Conservation (phyloP, 371 early-diverging fungal genomes). For the Saksenaea oblongispora region DNA sequence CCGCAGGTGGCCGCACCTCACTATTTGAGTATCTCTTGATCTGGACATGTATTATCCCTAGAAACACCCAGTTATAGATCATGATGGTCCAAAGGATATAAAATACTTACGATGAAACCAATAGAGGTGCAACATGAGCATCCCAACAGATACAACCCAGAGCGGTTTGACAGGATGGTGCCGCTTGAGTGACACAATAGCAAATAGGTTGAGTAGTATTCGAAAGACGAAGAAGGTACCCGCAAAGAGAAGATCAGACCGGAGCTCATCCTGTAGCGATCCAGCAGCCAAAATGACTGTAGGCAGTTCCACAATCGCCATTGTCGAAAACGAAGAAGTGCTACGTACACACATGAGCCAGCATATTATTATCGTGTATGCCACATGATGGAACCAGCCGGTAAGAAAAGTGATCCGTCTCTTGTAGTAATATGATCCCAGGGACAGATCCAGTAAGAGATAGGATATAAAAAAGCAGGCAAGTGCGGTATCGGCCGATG, state of each 20-base stretch:
- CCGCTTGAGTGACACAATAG: constrained; percentile 27
- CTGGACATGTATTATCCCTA: background rate
- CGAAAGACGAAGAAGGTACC: constrained; percentile 32
- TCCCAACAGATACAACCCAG: constrained; percentile 24
- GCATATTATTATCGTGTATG: constrained; percentile 27
- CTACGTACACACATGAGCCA: constrained; percentile 20
- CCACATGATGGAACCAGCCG: constrained; percentile 51
- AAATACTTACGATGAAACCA: constrained; percentile 38
- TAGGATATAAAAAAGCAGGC: constrained; percentile 38
- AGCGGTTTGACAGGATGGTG: constrained; percentile 25
- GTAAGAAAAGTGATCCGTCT: constrained; percentile 43
- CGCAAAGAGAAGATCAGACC: constrained; percentile 33
- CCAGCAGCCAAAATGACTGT: constrained; percentile 33
- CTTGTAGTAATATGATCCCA: constrained; percentile 46
- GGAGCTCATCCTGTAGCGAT: constrained; percentile 16
- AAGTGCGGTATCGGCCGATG: constrained; percentile 12
- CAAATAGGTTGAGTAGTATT: constrained; percentile 31
- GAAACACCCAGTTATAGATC: background rate
- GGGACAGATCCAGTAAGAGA: constrained; percentile 37
- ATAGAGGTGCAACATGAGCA: constrained; percentile 35
- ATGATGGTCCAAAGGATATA: background rate
- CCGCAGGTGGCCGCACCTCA: background rate
- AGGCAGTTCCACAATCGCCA: constrained; percentile 33
- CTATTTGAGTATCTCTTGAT: background rate
- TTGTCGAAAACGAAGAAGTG: constrained; percentile 26